Conservation (phyloP, 1,139 yeast species). For the Candida sojae region DNA sequence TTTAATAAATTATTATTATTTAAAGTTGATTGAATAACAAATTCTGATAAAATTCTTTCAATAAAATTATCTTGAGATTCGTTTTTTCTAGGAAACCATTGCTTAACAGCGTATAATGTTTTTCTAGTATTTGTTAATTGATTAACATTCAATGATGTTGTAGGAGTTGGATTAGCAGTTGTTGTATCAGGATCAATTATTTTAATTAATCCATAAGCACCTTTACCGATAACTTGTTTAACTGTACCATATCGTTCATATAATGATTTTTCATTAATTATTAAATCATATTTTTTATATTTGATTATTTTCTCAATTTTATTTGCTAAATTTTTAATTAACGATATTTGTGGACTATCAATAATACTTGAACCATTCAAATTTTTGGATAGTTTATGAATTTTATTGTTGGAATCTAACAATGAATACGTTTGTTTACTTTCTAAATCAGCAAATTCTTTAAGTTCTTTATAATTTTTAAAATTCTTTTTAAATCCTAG, state of each 20-base stretch:
- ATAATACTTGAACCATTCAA: conserved; percentile 49
- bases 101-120: conserved; percentile 69
- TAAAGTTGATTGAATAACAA: conserved; percentile 69
- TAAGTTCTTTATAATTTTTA: conserved; percentile 12
- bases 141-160: background rate
- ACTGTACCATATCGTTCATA: conserved; percentile 74
- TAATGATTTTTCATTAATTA: conserved; percentile 28
- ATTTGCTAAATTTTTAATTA: conserved; percentile 51
- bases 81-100: conserved; percentile 42
- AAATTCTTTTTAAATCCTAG: conserved; percentile 24
- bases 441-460: conserved; percentile 34
- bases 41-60: conserved; percentile 73
- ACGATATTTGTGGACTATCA: conserved; percentile 52
- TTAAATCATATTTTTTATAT: conserved; percentile 18
- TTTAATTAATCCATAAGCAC: conserved; percentile 84
- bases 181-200: conserved; percentile 57
- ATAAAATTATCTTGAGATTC: conserved; percentile 63
- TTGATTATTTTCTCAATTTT: conserved; percentile 34
- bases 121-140: no score
- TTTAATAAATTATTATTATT: conserved; percentile 69
- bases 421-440: conserved; percentile 29
- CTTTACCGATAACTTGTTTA: conserved; percentile 79
- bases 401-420: conserved; percentile 24
- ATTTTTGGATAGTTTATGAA: conserved; percentile 25
- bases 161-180: background rate